Evolutionary conservation across 2,329 filamentous ascomycete genomes (phyloP), one percentile per base, ranked within the genome.

Genomic region (Davidsoniella australis): DNA sequence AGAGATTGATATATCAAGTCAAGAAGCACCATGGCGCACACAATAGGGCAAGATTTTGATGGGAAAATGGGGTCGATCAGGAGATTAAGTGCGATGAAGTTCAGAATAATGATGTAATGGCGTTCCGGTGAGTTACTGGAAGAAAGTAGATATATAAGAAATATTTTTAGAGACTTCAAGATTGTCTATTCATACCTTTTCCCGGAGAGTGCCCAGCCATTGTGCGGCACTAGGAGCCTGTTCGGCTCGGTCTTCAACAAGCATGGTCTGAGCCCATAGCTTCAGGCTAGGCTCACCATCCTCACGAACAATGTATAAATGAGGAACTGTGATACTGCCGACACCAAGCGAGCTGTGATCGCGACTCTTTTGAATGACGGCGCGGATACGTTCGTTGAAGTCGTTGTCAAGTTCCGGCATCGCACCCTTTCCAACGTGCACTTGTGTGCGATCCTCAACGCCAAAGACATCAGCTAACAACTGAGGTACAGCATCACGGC

Each of bases 281-380:
- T 93, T 88, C 63, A 98, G 69, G 59, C 85, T 89, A 29, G 91
- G 91, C 67, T 98, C 91, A 47, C 91, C 91, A 60, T 96, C 91
- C 64, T 96, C 89, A 58, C 88, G 80, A 54, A 96, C 83, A 58
- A 96, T 74, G 62, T 96, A 98, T 50, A 98, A 70, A 59, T 94
- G 85, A 45, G 91, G 91, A 54, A 93, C 78, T n/a, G 81, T 76
- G 56, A 96, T 94, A 64, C 86, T 94, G 55, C 91, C 91, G 14
- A 91, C 88, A 2, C 88, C 87, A 60, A 87, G 84, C 26, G 83
- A 75, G 61, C 79, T 75, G 67, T 94, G 82, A 60, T 96, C 89
- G 50, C 82, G 75, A 63, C 85, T 94, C 78, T 98, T 98, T 58
- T 88, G 81, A 50, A 95, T 68, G 8, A 98, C 87, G 5, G 83